Evolutionary conservation across 2,329 filamentous ascomycete genomes (phyloP), one percentile per base, ranked within the genome.

Genomic region (Monilinia fructigena): DNA sequence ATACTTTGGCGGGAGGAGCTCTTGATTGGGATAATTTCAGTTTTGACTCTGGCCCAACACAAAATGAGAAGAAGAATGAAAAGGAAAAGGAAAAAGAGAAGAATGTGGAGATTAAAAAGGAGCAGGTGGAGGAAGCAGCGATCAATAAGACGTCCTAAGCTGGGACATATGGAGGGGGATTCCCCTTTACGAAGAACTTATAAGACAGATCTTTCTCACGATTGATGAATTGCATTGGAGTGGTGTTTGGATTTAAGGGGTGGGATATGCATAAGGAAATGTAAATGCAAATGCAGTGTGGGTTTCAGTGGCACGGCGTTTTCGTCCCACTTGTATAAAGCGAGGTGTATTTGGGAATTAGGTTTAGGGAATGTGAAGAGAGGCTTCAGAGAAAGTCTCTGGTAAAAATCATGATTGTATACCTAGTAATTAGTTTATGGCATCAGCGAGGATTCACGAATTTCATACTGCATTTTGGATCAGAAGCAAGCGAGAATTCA

Each of bases 81-180:
- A 64, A 56, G 4, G 52, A 50, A n/a, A 28, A 38, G 3, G 56
- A 35, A 16, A 55, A 40, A 40, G 38, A 40, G 38, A 40, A 40
- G 12, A 16, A 42, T 42, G 52, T 68, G 16, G 48, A 67, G 16
- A 64, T 75, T 12, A 74, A 75, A 58, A 56, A 70, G 18, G 73
- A 75, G 60, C 68, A 66, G 26, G n/a, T 50, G 23, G 63, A 63
- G 26, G 61, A 63, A 63, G 16, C 50, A 12, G 47, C n/a, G 14
- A 14, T 11, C 16, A 26, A 55, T 23, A 52, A 55, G 61, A 63
- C 61, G 38, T 28, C 16, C 7, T 63, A 26, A 55, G 47, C 12
- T 58, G 23, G n/a, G 55, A 28, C 3, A 23, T 20, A n/a, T 56
- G 38, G 31, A 42, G 7, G 7, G 8, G 40, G 18, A 26, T 63